These are phyloP conservation scores for Acanthamoeba divionensis DNA, from an alignment of 208 protist genomes.

Conservation along the genomic window DNA sequence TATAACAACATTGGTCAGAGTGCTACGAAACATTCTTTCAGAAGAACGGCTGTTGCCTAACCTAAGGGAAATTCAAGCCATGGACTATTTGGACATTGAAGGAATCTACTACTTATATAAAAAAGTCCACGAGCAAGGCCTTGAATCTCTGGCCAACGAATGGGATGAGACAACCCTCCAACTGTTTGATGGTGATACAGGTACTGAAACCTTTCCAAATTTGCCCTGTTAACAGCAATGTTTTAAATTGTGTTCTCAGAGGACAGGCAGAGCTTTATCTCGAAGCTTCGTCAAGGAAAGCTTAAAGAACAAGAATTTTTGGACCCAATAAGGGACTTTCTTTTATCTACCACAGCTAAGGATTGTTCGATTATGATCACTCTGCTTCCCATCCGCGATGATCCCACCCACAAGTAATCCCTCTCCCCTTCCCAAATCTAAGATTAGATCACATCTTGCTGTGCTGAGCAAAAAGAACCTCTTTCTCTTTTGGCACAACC, in stretches of 20 bases:
- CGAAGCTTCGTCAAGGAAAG: constrained; percentile 17
- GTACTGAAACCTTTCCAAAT: neutral
- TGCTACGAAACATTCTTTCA: neutral
- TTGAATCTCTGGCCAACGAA: constrained; percentile 36
- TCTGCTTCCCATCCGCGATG: neutral
- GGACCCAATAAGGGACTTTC: constrained; percentile 31
- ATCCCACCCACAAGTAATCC: too few species aligned
- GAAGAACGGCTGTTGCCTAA: constrained; percentile 26
- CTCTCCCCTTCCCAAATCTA: too few species aligned
- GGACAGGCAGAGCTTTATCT: constrained; percentile 10
- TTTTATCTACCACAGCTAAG: constrained; percentile 47
- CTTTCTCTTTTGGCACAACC: too few species aligned
- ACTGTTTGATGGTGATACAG: constrained; percentile 33
- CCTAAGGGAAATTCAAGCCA: neutral
- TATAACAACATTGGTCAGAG: neutral
- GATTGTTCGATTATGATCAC: constrained; percentile 57
- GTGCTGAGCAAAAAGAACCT: too few species aligned
- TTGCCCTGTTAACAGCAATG: neutral
- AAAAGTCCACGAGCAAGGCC: constrained; percentile 14
- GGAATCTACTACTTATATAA: constrained; percentile 42
- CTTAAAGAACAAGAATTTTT: constrained; percentile 1
- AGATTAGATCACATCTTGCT: too few species aligned
- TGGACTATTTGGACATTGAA: constrained; percentile 48
- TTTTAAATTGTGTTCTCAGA: neutral
- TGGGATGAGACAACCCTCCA: constrained; percentile 49